Evolutionary conservation across 2,329 filamentous ascomycete genomes (phyloP).

Genomic region (Rhinocladiella similis): DNA sequence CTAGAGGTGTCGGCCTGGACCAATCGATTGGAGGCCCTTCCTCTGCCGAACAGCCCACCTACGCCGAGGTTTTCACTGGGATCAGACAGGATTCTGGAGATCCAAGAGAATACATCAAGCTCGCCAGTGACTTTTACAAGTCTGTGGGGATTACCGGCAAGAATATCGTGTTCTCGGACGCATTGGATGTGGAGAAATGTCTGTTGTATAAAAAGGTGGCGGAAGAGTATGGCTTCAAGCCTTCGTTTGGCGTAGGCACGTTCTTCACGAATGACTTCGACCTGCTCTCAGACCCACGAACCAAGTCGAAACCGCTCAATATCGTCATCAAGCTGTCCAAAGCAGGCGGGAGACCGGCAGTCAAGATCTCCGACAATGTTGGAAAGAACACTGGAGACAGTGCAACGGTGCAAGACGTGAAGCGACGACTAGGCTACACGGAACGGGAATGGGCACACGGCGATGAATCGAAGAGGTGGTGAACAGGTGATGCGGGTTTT

Average conservation of each 20-base stretch:
- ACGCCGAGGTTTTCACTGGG: conserved; percentile 79
- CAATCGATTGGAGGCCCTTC: conserved; percentile 30
- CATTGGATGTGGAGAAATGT: conserved; percentile 85
- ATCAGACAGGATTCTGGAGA: conserved; percentile 91
- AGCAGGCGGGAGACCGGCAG: conserved; percentile 74
- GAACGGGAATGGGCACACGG: conserved; percentile 82
- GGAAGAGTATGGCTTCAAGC: conserved; percentile 76
- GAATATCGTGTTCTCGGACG: conserved; percentile 92
- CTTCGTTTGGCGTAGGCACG: conserved; percentile 91
- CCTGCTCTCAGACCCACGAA: conserved; percentile 63
- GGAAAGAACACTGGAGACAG: conserved; percentile 93
- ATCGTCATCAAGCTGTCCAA: conserved; percentile 97
- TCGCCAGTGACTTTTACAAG: conserved; percentile 81
- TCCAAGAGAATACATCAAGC: conserved; percentile 73
- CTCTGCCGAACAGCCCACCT: conserved; percentile 55
- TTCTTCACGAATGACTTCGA: conserved; percentile 93
- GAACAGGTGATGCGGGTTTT: conserved; percentile 39
- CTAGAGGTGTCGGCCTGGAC: conserved; percentile 42
- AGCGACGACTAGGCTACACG: conserved; percentile 79
- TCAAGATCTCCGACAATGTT: conserved; percentile 91
- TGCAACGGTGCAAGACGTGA: conserved; percentile 76
- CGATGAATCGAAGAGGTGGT: conserved; percentile 83
- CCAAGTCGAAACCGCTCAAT: conserved; percentile 88
- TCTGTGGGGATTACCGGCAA: conserved; percentile 74
- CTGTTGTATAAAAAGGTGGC: conserved; percentile 85